phyloP scores from a whole-genome alignment of 2,329 filamentous ascomycete genomes.

The Arthroderma sp. region DNA sequence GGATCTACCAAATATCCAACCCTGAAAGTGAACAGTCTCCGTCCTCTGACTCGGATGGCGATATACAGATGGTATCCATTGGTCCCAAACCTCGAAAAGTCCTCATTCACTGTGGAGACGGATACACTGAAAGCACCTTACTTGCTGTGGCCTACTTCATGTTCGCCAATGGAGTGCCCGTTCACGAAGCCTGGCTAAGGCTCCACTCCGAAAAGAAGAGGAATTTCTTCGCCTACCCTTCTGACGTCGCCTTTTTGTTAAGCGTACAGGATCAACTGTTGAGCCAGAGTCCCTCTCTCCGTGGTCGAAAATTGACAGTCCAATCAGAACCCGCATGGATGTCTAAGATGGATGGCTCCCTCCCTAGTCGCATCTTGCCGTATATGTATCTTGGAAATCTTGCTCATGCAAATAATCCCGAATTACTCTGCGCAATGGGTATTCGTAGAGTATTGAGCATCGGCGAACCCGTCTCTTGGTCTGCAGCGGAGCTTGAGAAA shows the following conservation, averaged over 20 bases:
- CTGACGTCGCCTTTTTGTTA: slow-evolving; percentile 71
- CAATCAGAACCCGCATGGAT: slow-evolving; percentile 61
- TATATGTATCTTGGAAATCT: slow-evolving; percentile 97
- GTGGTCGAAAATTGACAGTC: slow-evolving; percentile 11
- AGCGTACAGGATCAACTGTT: slow-evolving; percentile 65
- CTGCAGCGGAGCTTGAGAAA: slow-evolving; percentile 50
- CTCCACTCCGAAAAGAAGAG: slow-evolving; percentile 68
- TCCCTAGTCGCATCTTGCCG: slow-evolving; percentile 75
- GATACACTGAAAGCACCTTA: slow-evolving; percentile 88
- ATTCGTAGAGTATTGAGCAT: slow-evolving; percentile 84
- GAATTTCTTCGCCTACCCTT: slow-evolving; percentile 93
- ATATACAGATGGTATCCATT: slow-evolving; percentile 38
- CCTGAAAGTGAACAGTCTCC: slow-evolving; percentile 29
- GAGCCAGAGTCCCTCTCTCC: slow-evolving; percentile 30
- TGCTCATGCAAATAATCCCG: slow-evolving; percentile 84
- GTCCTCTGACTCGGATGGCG: slow-evolving; percentile 39
- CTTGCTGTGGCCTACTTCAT: slow-evolving; percentile 85
- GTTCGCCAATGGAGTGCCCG: slow-evolving; percentile 69
- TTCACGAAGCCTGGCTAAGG: slow-evolving; percentile 75
- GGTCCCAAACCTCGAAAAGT: slow-evolving; percentile 48
- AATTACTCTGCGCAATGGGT: slow-evolving; percentile 63
- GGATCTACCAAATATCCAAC: slow-evolving; percentile 76
- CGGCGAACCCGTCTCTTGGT: slow-evolving; percentile 77
- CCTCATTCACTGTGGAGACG: slow-evolving; percentile 85
- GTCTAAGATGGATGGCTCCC: slow-evolving; percentile 68